These are phyloP conservation scores for Beauveria pseudobassiana DNA, from an alignment of 2,329 filamentous ascomycete species.

Conservation along the genomic window DNA sequence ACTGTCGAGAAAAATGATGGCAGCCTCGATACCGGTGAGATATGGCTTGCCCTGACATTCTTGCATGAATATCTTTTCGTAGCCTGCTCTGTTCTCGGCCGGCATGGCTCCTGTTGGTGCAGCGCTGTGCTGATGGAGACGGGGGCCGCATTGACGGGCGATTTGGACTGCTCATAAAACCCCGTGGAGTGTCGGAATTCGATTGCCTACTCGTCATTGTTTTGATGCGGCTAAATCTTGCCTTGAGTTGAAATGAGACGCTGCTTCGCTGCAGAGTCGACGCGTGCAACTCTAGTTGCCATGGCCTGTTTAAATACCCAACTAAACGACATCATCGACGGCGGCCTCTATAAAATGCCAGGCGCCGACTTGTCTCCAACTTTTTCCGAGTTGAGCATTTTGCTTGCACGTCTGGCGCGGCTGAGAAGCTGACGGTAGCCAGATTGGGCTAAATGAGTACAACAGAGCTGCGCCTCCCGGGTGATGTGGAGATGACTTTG, in stretches of 20 bases:
- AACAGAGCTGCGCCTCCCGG: neutral
- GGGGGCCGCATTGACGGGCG: neutral
- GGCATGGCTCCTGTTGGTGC: neutral
- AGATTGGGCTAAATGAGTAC: neutral
- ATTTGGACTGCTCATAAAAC: neutral
- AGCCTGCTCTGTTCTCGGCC: neutral
- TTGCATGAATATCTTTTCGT: neutral
- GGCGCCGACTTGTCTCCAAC: neutral
- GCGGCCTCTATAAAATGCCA: neutral
- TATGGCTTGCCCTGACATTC: conserved; percentile 10
- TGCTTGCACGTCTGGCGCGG: neutral
- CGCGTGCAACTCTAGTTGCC: neutral
- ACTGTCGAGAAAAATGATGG: conserved; percentile 15
- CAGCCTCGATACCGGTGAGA: conserved; percentile 17
- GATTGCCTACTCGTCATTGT: neutral
- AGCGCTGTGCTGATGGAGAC: neutral
- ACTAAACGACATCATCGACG: neutral
- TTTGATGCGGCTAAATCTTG: neutral
- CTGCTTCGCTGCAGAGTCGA: too few species aligned
- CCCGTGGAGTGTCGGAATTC: neutral
- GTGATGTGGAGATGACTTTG: neutral
- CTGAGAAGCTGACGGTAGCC: neutral
- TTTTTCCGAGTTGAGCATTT: neutral
- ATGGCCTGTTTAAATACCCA: neutral
- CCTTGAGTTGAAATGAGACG: too few species aligned